Base-by-base conservation (phyloP, 2,329 filamentous ascomycete species). In the Trichoderma koningii region DNA sequence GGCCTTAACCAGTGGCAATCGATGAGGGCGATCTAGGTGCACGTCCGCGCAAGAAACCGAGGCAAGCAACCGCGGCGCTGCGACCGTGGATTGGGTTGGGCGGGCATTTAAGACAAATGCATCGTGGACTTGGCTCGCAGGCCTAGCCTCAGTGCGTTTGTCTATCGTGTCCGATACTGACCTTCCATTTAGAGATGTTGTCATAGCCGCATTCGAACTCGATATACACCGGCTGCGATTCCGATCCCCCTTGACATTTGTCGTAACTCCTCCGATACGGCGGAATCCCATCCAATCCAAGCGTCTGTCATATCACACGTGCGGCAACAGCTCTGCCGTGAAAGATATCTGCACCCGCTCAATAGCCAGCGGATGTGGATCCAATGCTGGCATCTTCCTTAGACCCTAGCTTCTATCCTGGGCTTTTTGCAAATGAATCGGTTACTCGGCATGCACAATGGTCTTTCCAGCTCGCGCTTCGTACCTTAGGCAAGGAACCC, bases 391-490 rank as follows among this genome's bases (percentile, higher is more conserved):
- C 10, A 55, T 3, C 41, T 42, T 12, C 47, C 21, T 42, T 12
- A 44, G 34, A 41, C 45, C 57, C 47, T 51, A 7, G 57, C 47
- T 15, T 12, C 28, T 7, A 17, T 7, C 38, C 34, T 28, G 38
- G 57, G 57, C 47, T 61, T 61, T 52, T 61, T 61, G 57, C 38
- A 61, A 42, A 61, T 52, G 34, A 52, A 28, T 28, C 57, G 57
- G 57, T 51, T 51, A 61, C 7, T 44, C 57, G 57, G 57, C 57
- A 60, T 50, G 34, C 50, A 21, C 21, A 28, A n/a, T 19, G 3
- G 10, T 38, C 19, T 48, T 34, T 5, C 7, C 19, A 21, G 19
- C 17, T 17, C 28, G 50, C 19, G 3, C 34, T 10, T 38, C 14
- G 34, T 1, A 38, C 12, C 3, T 44, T 19, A 28, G 15, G 9